phyloP scores from a whole-genome alignment of 257 asterid species.

The Solanum etuberosum region DNA sequence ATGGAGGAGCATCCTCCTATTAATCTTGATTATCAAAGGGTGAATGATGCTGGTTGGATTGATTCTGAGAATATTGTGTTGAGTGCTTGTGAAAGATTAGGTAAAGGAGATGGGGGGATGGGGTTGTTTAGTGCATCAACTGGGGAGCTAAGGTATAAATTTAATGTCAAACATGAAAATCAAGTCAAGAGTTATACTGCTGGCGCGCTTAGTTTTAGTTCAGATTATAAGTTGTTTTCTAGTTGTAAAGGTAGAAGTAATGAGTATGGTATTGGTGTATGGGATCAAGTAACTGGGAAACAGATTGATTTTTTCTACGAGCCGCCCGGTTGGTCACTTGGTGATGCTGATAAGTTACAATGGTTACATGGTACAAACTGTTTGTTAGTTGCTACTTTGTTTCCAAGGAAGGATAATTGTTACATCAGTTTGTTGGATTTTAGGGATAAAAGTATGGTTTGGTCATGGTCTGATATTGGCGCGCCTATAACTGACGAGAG shows the following conservation, averaged over 20 bases:
- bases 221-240: conserved; percentile 67
- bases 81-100: conserved; percentile 73
- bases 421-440: conserved; percentile 82
- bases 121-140: conserved; percentile 56
- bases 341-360: conserved; percentile 85
- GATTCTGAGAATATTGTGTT: conserved; percentile 56
- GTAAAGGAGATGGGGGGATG: conserved; percentile 80
- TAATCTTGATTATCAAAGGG: conserved; percentile 80
- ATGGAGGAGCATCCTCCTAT: conserved; percentile 71
- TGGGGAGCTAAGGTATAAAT: conserved; percentile 62
- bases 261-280: conserved; percentile 85
- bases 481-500: conserved; percentile 41
- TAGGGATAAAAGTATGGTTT: conserved; percentile 68
- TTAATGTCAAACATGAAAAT: conserved; percentile 59
- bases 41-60: conserved; percentile 72
- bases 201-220: conserved; percentile 62
- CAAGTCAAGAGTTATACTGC: conserved; percentile 63
- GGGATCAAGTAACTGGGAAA: conserved; percentile 81
- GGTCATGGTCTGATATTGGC: conserved; percentile 85
- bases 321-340: conserved; percentile 73
- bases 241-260: conserved; percentile 87
- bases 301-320: conserved; percentile 83
- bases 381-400: conserved; percentile 72
- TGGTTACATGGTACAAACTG: conserved; percentile 65
- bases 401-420: conserved; percentile 83